Percentiles rank a stretch among this genome's conserved stretches.
phyloP scores from a whole-genome alignment of 805 yeast species.

The Wickerhamiella hasegawae region DNA sequence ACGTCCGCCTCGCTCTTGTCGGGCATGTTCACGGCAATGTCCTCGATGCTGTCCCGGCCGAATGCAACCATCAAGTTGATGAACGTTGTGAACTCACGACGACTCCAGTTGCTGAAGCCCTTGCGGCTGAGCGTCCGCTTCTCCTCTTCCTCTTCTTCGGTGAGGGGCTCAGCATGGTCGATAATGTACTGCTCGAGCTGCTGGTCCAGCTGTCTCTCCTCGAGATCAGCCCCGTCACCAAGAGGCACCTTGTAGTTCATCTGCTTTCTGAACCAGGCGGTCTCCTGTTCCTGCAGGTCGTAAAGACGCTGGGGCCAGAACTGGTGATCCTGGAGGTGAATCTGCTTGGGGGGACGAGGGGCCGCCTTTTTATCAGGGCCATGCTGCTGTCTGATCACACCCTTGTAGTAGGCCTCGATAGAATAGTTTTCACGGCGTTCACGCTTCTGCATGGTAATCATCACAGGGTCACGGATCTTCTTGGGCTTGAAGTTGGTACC shows the following conservation, averaged over 20 bases:
- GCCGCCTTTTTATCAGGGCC: conserved; percentile 31
- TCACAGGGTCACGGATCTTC: conserved; percentile 20
- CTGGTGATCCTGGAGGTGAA: conserved; percentile 78
- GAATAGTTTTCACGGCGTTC: conserved; percentile 47
- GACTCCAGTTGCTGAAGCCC: conserved; percentile 72
- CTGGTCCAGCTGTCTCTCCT: conserved; percentile 30
- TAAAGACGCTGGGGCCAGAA: conserved; percentile 65
- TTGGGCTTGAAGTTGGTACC: conserved; percentile 66
- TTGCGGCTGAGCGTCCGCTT: conserved; percentile 42
- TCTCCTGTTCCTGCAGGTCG: conserved; percentile 68
- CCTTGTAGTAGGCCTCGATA: conserved; percentile 75
- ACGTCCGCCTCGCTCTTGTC: conserved; percentile 73
- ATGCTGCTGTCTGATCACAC: conserved; percentile 42
- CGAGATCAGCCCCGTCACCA: conserved; percentile 29
- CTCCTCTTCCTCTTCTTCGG: conserved; percentile 57
- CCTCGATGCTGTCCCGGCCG: conserved; percentile 59
- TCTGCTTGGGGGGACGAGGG: conserved; percentile 74
- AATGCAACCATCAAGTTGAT: conserved; percentile 57
- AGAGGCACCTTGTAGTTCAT: conserved; percentile 49
- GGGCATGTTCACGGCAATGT: conserved; percentile 65
- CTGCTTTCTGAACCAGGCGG: conserved; percentile 55
- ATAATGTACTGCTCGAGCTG: conserved; percentile 56
- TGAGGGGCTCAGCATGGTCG: conserved; percentile 60
- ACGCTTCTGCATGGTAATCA: conserved; percentile 72
- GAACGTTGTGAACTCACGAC: conserved; percentile 77